Evolutionary conservation across 164 flowering plant species (phyloP).

Genomic region (Umbellularia californica): DNA sequence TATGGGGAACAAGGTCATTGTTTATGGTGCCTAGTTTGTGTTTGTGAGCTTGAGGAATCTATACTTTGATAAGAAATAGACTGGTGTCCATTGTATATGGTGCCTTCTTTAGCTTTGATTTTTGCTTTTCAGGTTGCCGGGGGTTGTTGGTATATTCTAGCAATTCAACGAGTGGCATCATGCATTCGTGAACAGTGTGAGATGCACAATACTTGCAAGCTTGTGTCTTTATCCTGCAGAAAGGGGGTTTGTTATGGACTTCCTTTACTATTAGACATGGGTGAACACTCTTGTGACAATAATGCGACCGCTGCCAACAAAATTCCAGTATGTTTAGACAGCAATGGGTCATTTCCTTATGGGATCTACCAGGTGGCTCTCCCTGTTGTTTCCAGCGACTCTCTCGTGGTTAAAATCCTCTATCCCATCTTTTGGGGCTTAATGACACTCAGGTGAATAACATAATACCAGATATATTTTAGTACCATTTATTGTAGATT

Average conservation of each 20-base stretch:
- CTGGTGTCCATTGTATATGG: not conserved
- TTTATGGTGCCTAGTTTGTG: not conserved
- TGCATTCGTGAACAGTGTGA: slow-evolving; percentile 70
- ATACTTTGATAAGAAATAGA: no score
- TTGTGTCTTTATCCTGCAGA: slow-evolving; percentile 57
- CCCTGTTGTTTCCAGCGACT: slow-evolving; percentile 86
- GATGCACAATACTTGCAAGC: slow-evolving; percentile 37
- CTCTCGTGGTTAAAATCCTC: slow-evolving; percentile 71
- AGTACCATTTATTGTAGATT: no score
- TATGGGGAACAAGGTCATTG: no score
- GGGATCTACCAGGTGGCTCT: slow-evolving; percentile 91
- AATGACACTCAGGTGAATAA: slow-evolving; percentile 75
- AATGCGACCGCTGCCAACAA: slow-evolving; percentile 31
- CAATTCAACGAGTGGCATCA: slow-evolving; percentile 80
- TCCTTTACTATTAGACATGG: slow-evolving; percentile 23
- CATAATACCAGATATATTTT: not conserved
- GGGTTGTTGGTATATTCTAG: slow-evolving; percentile 96
- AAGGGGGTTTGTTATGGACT: slow-evolving; percentile 74
- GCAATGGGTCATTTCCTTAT: slow-evolving; percentile 57
- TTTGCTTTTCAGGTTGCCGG: slow-evolving; percentile 68
- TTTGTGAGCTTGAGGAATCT: not conserved
- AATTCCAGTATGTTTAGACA: slow-evolving; percentile 57
- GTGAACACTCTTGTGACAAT: slow-evolving; percentile 43
- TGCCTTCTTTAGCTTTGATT: not conserved
- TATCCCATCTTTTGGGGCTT: slow-evolving; percentile 98